A percentile compares a stretch with the other conserved stretches of the same genome.
These are phyloP conservation scores for Pythium vanterpoolii DNA, from an alignment of 352 stramenopile genomes.

Conservation along the genomic window DNA sequence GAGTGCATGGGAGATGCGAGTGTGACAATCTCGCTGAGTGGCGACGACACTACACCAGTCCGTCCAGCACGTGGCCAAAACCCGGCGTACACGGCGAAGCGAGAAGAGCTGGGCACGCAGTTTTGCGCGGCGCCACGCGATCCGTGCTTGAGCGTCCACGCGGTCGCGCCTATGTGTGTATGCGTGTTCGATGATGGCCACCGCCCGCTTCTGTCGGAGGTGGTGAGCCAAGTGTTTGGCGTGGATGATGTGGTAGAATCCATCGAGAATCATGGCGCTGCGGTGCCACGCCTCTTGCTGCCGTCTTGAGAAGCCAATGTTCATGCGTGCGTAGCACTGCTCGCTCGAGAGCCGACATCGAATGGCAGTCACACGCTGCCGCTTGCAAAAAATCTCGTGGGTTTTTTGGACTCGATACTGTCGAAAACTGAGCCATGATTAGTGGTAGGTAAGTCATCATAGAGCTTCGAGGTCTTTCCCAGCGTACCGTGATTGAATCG, in stretches of 20 bases:
- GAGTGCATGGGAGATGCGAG: conserved; percentile 5
- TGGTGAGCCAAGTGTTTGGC: conserved; percentile 25
- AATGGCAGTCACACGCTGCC: conserved; percentile 17
- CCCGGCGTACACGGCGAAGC: not conserved
- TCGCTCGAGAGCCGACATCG: conserved; percentile 29
- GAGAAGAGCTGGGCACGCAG: conserved; percentile 17
- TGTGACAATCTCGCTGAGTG: not conserved
- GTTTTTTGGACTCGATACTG: conserved; percentile 12
- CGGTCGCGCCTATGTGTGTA: conserved; percentile 23
- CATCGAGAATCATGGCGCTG: conserved; percentile 22
- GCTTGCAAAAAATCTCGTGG: conserved; percentile 7
- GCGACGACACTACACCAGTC: conserved; percentile 3
- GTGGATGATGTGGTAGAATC: conserved; percentile 32
- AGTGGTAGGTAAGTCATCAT: not conserved
- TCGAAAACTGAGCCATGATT: conserved; percentile 23
- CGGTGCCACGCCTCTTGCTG: conserved; percentile 20
- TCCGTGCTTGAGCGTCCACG: conserved; percentile 13
- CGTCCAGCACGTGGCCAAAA: not conserved
- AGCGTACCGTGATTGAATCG: conserved; percentile 34
- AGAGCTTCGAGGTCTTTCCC: not conserved
- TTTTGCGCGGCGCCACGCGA: conserved; percentile 23
- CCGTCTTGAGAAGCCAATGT: conserved; percentile 20
- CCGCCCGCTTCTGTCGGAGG: conserved; percentile 28
- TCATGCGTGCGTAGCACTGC: conserved; percentile 43
- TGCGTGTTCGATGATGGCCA: conserved; percentile 23